Evolutionary conservation across 768 basidiomycete species (phyloP), one percentile per base, ranked within the genome.

Genomic region (Chiua virens): DNA sequence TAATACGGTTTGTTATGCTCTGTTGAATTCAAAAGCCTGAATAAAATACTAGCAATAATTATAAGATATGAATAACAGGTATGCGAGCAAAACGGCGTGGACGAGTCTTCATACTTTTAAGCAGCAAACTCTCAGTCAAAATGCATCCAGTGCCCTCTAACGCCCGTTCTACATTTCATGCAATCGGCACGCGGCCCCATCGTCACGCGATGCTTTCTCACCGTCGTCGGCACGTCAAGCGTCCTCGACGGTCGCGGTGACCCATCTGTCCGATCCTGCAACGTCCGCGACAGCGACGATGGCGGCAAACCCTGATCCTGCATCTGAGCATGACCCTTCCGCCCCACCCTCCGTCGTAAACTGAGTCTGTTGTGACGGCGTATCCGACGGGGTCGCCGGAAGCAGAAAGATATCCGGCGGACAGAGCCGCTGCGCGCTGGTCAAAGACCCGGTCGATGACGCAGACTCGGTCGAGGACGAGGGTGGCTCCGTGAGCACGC

Each of bases 71-170:
- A 55, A 32, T 27, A 36, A 35, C 30, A 50, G 39, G 45, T 40
- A 56, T 55, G 52, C 39, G 8, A 44, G 17, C 22, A 22, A n/a
- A 23, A 42, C 20, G 25, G 27, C 23, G 48, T 11, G 15, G 25
- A 21, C 21, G 4, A 44, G 34, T 11, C 21, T 13, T 3, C 27
- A 36, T 34, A 34, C 2, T 15, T 17, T 34, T 4, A 20, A 35
- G 8, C 17, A 20, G 14, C 15, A 17, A 9, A 1, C 17, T 23
- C 39, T 66, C 58, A 84, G 57, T 80, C 78, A 53, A 84, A 74
- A 69, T 89, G 87, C 67, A 83, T 79, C 70, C 78, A 87, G 61
- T 89, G 87, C 4, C 88, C 88, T 62, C 83, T 84, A 1, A 86
- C 78, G 5, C 82, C 77, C 59, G 79, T 66, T 39, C 77, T 73